phyloP scores from a whole-genome alignment of 495 filamentous ascomycete species.

The Talaromyces stipitatus region DNA sequence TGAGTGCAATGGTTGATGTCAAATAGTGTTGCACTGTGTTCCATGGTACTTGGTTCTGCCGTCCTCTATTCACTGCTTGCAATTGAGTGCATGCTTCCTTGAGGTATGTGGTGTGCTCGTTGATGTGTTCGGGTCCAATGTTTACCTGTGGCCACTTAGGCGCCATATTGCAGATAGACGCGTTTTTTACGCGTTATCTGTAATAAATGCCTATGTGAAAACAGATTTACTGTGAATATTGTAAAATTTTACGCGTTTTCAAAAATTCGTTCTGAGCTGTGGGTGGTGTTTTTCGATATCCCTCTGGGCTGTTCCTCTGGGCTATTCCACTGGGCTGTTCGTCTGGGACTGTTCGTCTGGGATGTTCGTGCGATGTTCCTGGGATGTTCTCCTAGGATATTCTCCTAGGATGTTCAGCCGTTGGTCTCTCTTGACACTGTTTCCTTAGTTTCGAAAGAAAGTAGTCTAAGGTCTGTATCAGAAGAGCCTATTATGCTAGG shows the following conservation, averaged over 20 bases:
- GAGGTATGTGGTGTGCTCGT: not conserved
- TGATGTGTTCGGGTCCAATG: not conserved
- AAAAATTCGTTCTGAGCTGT: not conserved
- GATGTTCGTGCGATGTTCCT: too few species aligned
- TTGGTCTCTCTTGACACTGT: too few species aligned
- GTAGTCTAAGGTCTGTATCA: too few species aligned
- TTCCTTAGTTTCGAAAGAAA: too few species aligned
- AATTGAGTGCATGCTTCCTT: not conserved
- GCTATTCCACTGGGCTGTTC: too few species aligned
- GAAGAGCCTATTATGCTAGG: too few species aligned
- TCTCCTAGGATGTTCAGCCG: too few species aligned
- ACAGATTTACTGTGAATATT: not conserved
- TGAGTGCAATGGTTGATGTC: not conserved
- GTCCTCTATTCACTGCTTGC: not conserved
- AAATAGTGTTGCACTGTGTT: not conserved
- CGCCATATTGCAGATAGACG: not conserved
- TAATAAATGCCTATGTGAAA: not conserved
- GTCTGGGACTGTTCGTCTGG: too few species aligned
- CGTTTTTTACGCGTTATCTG: not conserved
- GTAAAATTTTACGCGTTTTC: not conserved
- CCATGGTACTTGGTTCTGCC: not conserved
- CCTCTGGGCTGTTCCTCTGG: too few species aligned
- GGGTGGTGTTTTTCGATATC: not conserved
- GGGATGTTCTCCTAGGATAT: too few species aligned
- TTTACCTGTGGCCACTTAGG: slow-evolving; percentile 1